Evolutionary conservation across 2,329 filamentous ascomycete species (phyloP), one percentile per base, ranked within the genome.

Genomic region (Fonsecaea nubica): DNA sequence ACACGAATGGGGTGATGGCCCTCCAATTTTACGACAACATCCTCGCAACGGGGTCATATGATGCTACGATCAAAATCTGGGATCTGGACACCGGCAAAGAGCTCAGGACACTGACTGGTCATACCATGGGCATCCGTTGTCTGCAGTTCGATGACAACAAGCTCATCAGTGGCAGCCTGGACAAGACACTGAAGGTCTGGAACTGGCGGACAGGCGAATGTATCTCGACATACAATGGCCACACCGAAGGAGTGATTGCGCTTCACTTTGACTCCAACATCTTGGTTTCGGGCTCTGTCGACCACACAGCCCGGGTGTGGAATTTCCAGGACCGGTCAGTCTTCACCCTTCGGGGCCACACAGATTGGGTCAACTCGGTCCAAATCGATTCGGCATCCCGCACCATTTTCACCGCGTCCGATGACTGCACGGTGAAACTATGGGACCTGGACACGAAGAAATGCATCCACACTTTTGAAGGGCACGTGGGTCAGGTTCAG

Each of bases 341-440:
- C 0, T 96, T 90, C 72, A 85, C 88, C 59, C 84, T 99, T 12
- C 88, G 89, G 30, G 94, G 93, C 8, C 95, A 99, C 76, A 87
- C 85, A 0, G 93, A 98, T 77, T 98, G 94, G 92, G 93, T 99
- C 74, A 99, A 99, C 79, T 90, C 92, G n/a, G 94, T 98, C 36
- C 90, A 90, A 71, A 87, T 99, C 42, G 93, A 99, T 77, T 85
- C 89, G 0, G 81, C 86, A 1, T 96, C 92, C 9, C 89, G 92
- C 13, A 97, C 93, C 0, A 85, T 98, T 3, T 90, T 98, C 75
- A 97, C 94, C 0, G 93, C 93, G 1, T 97, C 93, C 0, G 95
- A 99, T 76, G 95, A 99, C 77, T 90, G 92, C 75, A 95, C 91
- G 0, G 88, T 96, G 72, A 92, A 93, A 73, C 84, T 99, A 1